A percentile compares a stretch with the other conserved stretches of the same genome.
Conservation (phyloP, 352 stramenopile species). For the Blastocystis sp. region DNA sequence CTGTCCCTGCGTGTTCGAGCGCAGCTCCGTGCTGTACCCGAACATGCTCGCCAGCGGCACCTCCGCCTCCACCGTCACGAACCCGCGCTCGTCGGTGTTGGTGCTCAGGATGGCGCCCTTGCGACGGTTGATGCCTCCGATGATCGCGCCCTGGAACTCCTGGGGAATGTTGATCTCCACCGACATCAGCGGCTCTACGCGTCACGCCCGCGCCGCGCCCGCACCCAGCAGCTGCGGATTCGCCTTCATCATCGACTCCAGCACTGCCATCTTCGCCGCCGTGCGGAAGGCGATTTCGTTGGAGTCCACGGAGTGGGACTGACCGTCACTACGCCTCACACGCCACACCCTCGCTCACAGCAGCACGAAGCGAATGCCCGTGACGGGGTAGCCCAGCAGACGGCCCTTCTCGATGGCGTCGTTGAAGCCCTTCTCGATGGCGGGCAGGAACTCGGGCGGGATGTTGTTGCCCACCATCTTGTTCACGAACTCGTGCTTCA, state of each 20-base stretch:
- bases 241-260: conserved; percentile 90
- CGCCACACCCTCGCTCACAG: conserved; percentile 75
- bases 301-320: conserved; percentile 93
- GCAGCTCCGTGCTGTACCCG: conserved; percentile 93
- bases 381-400: conserved; percentile 90
- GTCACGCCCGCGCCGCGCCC: conserved; percentile 74
- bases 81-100: conserved; percentile 89
- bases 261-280: conserved; percentile 86
- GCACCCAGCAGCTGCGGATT: conserved; percentile 68
- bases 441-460: conserved; percentile 93
- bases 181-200: conserved; percentile 79
- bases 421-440: conserved; percentile 91
- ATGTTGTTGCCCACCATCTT: conserved; percentile 95
- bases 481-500: conserved; percentile 90
- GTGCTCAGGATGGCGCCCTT: conserved; percentile 80
- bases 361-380: conserved; percentile 80
- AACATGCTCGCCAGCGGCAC: conserved; percentile 96
- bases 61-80: conserved; percentile 81
- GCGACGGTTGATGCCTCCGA: conserved; percentile 74
- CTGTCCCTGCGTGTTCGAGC: conserved; percentile 91
- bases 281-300: conserved; percentile 95
- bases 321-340: conserved; percentile 83
- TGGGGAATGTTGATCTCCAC: conserved; percentile 78
- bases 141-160: conserved; percentile 77
- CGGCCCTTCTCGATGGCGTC: conserved; percentile 90